phyloP scores from a whole-genome alignment of 495 filamentous ascomycete genomes.

The Sordaria brevicollis region DNA sequence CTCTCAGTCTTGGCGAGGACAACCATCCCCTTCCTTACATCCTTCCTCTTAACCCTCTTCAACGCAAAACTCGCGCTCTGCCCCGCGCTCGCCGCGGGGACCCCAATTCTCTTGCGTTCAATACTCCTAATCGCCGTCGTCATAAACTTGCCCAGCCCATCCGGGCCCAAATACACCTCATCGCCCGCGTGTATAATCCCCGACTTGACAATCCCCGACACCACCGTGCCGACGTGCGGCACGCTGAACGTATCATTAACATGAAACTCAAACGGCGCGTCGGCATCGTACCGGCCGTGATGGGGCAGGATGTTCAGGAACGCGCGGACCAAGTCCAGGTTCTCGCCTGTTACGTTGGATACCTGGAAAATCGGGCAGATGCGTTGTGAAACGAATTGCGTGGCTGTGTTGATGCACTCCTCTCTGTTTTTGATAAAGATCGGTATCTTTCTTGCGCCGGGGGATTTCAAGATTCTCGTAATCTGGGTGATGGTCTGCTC shows the following conservation, averaged over 20 bases:
- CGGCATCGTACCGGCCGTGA: slow-evolving; percentile 82
- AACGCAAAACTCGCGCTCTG: slow-evolving; percentile 90
- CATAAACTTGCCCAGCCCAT: slow-evolving; percentile 83
- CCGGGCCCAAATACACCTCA: slow-evolving; percentile 79
- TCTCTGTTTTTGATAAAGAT: slow-evolving; percentile 89
- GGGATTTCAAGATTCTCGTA: slow-evolving; percentile 83
- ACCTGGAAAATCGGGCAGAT: slow-evolving; percentile 98
- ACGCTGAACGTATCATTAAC: slow-evolving; percentile 99
- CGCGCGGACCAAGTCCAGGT: slow-evolving; percentile 65
- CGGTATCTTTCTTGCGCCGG: slow-evolving; percentile 92
- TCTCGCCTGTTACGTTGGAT: slow-evolving; percentile 90
- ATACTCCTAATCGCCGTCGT: slow-evolving; percentile 87
- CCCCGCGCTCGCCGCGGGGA: slow-evolving; percentile 81
- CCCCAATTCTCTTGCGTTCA: slow-evolving; percentile 86
- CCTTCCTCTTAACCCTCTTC: slow-evolving; percentile 74
- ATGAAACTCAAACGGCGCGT: slow-evolving; percentile 87
- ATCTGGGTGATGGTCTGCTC: slow-evolving; percentile 91
- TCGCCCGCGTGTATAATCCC: slow-evolving; percentile 87
- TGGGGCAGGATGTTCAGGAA: slow-evolving; percentile 95
- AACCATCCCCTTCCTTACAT: slow-evolving; percentile 98
- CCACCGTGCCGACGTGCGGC: slow-evolving; percentile 92
- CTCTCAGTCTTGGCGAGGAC: slow-evolving; percentile 73
- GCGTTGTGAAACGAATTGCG: slow-evolving; percentile 88
- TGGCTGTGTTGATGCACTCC: slow-evolving; percentile 88
- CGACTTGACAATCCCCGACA: slow-evolving; percentile 84